Percentiles rank a stretch among this genome's conserved stretches.
Evolutionary conservation across 768 basidiomycete species (phyloP).

Genomic region (Amanita rubescens): DNA sequence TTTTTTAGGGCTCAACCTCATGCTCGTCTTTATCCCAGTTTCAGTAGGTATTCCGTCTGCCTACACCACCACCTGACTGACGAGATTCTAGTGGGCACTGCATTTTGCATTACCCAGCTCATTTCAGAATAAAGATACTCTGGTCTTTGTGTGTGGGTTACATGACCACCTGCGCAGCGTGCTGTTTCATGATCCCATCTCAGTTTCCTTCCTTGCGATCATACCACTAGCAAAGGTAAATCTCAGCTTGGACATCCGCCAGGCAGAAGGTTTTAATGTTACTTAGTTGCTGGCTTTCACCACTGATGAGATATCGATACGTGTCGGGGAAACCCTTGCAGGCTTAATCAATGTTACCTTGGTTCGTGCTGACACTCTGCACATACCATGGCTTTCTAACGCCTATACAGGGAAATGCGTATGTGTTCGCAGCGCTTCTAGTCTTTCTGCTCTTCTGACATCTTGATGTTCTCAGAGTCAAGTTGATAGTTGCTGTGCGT

Average conservation of each 20-base stretch:
- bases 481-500: slow-evolving; percentile 73
- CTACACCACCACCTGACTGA: not conserved
- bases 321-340: slow-evolving; percentile 78
- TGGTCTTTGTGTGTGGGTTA: slow-evolving; percentile 67
- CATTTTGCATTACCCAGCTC: slow-evolving; percentile 45
- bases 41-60: not conserved
- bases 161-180: not conserved
- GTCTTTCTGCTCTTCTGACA: slow-evolving; percentile 21
- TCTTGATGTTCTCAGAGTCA: slow-evolving; percentile 35
- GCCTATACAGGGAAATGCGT: slow-evolving; percentile 47
- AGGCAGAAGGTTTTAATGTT: not conserved
- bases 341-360: slow-evolving; percentile 83
- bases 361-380: slow-evolving; percentile 29
- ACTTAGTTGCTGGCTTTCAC: slow-evolving; percentile 70
- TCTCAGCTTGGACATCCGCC: not conserved
- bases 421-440: slow-evolving; percentile 12
- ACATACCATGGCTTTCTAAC: not conserved
- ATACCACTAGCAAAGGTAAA: slow-evolving; percentile 75
- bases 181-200: not conserved
- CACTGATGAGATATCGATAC: slow-evolving; percentile 76
- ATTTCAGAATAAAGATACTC: slow-evolving; percentile 37
- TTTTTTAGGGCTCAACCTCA: slow-evolving; percentile 56
- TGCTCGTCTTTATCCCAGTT: slow-evolving; percentile 6
- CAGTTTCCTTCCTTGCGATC: slow-evolving; percentile 76
- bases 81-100: slow-evolving; percentile 53